Conservation (phyloP, 306 rosid species). For the Cajanus cajan region DNA sequence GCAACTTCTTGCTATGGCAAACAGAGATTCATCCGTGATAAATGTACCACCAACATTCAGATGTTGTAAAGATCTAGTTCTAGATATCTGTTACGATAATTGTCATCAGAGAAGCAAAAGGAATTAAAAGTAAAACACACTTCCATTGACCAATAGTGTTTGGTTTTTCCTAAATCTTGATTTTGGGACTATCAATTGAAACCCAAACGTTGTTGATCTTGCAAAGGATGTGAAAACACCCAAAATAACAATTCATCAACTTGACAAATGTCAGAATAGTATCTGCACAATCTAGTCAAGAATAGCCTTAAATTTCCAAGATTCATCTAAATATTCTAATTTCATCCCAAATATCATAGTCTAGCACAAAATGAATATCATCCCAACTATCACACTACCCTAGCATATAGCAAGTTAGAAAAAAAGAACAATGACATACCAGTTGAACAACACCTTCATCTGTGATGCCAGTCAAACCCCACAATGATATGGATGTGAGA, state of each 20-base stretch:
- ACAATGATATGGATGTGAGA: slow-evolving; percentile 77
- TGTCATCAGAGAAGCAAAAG: not conserved
- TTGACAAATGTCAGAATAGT: not conserved
- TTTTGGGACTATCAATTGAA: not conserved
- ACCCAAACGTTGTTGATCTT: not conserved
- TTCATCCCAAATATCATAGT: not conserved
- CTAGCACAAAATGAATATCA: not conserved
- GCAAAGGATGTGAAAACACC: not conserved
- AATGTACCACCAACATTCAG: slow-evolving; percentile 92
- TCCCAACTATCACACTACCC: not conserved
- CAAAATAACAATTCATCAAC: not conserved
- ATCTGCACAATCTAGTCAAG: not conserved
- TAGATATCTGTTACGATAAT: slow-evolving; percentile 59
- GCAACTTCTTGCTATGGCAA: slow-evolving; percentile 67
- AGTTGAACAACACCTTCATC: slow-evolving; percentile 83
- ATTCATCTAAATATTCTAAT: not conserved
- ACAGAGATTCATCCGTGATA: slow-evolving; percentile 81
- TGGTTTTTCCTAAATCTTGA: not conserved
- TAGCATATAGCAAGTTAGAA: not conserved
- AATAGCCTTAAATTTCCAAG: not conserved
- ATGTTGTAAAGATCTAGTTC: slow-evolving; percentile 67
- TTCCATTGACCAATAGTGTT: not conserved
- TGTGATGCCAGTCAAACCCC: slow-evolving; percentile 95
- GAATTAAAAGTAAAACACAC: not conserved
- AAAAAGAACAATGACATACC: slow-evolving; percentile 47